Conservation (phyloP, 179 eudicot species). For the Vitellaria paradoxa region DNA sequence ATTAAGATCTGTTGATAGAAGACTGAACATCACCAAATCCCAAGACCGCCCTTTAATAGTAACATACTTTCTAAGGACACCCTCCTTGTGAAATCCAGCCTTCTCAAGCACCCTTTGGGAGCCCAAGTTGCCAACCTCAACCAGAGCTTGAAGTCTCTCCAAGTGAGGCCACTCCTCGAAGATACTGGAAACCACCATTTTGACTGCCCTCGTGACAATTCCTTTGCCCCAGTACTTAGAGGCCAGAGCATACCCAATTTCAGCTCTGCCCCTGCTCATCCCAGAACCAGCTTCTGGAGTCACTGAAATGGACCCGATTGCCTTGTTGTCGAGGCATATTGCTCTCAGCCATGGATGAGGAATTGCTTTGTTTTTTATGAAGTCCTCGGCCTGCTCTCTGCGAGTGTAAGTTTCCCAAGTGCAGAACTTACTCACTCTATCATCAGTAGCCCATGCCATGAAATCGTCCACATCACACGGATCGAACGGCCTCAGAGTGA, state of each 20-base stretch:
- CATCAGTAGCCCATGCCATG: constrained; percentile 52
- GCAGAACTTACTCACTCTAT: constrained; percentile 34
- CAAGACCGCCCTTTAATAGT: constrained; percentile 9
- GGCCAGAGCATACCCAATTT: constrained; percentile 31
- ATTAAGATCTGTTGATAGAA: background rate
- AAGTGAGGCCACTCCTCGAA: constrained; percentile 34
- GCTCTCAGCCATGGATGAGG: constrained; percentile 25
- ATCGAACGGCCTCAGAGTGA: constrained; percentile 33
- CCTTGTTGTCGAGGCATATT: constrained; percentile 15
- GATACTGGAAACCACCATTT: constrained; percentile 17
- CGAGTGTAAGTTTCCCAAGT: constrained; percentile 36
- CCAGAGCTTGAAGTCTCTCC: constrained; percentile 36
- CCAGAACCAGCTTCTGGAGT: background rate
- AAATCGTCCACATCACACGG: constrained; percentile 40
- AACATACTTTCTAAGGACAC: constrained; percentile 23
- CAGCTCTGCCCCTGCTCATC: constrained; percentile 5
- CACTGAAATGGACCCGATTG: constrained; percentile 12
- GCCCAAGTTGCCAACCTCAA: constrained; percentile 24
- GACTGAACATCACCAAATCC: constrained; percentile 19
- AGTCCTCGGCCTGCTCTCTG: constrained; percentile 28
- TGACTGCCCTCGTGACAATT: constrained; percentile 33
- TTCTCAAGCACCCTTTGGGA: constrained; percentile 39
- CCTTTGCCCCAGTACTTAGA: constrained; percentile 47
- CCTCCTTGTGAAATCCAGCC: constrained; percentile 29
- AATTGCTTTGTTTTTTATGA: constrained; percentile 20